These are phyloP conservation scores for Aspergillus sp. DNA, from an alignment of 2,329 filamentous ascomycete genomes.

Conservation along the genomic window DNA sequence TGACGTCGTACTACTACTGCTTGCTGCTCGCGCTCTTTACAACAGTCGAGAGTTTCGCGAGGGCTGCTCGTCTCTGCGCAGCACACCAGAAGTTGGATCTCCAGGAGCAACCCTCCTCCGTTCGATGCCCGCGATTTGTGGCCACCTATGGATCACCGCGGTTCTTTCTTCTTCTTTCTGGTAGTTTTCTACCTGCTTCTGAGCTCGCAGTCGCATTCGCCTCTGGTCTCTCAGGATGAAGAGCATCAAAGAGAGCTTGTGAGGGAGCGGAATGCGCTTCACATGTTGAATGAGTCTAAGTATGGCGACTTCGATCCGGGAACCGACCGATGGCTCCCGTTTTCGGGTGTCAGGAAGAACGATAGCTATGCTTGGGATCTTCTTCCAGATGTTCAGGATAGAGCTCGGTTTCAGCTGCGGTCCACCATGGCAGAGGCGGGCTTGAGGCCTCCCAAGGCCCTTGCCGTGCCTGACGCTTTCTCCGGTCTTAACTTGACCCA, in stretches of 20 bases:
- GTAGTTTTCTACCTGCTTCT: conserved; percentile 57
- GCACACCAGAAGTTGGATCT: conserved; percentile 21
- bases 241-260: conserved; percentile 52
- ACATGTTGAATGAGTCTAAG: conserved; percentile 51
- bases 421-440: conserved; percentile 35
- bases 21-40: too few relatives aligned
- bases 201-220: conserved; percentile 49
- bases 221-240: conserved; percentile 43
- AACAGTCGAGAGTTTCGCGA: too few relatives aligned
- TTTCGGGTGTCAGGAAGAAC: conserved; percentile 73
- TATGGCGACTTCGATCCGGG: conserved; percentile 55
- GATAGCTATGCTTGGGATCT: conserved; percentile 80
- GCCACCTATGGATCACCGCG: conserved; percentile 50
- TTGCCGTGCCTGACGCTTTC: conserved; percentile 28
- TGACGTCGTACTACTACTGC: too few relatives aligned
- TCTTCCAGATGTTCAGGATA: conserved; percentile 65
- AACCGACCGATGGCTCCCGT: conserved; percentile 60
- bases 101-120: conserved; percentile 18
- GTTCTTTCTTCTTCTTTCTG: conserved; percentile 52
- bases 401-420: conserved; percentile 60
- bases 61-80: conserved; percentile 7
- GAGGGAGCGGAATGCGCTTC: conserved; percentile 54
- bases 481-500: conserved; percentile 39
- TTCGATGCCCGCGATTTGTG: conserved; percentile 27
- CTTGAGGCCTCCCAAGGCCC: conserved; percentile 29